Percentiles rank a stretch among this genome's conserved stretches.
phyloP scores from a whole-genome alignment of 2,329 filamentous ascomycete species.

The Aspergillus niger region DNA sequence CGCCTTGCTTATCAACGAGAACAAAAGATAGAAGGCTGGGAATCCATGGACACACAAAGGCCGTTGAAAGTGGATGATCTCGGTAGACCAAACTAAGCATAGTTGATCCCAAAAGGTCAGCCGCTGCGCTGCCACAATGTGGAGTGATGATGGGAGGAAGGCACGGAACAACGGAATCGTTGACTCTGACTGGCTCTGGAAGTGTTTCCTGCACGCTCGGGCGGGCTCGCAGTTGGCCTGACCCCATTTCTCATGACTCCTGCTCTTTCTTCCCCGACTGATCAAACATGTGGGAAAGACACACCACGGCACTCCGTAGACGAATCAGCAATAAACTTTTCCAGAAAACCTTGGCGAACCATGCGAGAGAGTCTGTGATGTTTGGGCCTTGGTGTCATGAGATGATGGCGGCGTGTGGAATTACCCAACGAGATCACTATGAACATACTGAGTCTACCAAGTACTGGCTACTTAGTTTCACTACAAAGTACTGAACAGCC shows the following conservation, averaged over 20 bases:
- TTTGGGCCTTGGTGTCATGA: neutral
- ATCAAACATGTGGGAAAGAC: no score
- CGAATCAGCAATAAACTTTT: conserved; percentile 8
- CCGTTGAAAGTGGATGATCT: neutral
- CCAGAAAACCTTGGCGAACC: conserved; percentile 2
- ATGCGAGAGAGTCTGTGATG: neutral
- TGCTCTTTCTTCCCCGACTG: neutral
- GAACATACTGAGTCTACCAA: no score
- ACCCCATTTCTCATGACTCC: neutral
- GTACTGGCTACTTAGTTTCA: no score
- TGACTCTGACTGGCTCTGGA: neutral
- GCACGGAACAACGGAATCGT: neutral
- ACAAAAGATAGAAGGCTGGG: neutral
- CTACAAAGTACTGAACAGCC: no score
- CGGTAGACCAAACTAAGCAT: neutral
- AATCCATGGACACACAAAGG: neutral
- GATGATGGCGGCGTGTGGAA: neutral
- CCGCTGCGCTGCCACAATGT: conserved; percentile 8
- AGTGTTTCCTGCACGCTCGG: neutral
- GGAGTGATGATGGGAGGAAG: conserved; percentile 1
- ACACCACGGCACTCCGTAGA: neutral
- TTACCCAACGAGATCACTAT: no score
- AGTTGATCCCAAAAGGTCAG: neutral
- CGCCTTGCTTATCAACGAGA: no score
- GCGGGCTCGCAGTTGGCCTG: neutral